These are phyloP conservation scores for Fusarium aywerte DNA, from an alignment of 2,329 filamentous ascomycete genomes.

Conservation along the genomic window DNA sequence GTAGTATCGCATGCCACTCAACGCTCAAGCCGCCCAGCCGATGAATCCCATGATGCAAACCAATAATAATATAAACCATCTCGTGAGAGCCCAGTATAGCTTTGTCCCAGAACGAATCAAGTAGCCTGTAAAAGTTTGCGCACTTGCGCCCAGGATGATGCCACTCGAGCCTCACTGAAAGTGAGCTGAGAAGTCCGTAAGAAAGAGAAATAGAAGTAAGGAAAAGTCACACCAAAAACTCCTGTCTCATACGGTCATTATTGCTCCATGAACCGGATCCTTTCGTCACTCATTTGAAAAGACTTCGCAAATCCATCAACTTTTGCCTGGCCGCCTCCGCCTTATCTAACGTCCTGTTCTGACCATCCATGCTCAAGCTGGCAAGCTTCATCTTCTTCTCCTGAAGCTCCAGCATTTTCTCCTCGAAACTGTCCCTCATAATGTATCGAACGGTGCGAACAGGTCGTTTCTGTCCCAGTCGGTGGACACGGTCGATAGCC, in stretches of 20 bases:
- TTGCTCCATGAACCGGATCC: conserved; percentile 16
- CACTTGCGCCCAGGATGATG: conserved; percentile 32
- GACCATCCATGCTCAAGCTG: conserved; percentile 81
- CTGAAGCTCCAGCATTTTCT: conserved; percentile 90
- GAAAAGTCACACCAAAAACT: conserved; percentile 35
- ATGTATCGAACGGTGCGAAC: conserved; percentile 90
- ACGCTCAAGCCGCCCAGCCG: conserved; percentile 32
- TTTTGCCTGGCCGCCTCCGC: conserved; percentile 69
- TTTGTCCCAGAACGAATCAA: conserved; percentile 25
- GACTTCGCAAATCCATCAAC: conserved; percentile 66
- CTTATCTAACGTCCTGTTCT: conserved; percentile 64
- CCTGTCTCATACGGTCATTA: conserved; percentile 36
- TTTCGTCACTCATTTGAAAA: conserved; percentile 61
- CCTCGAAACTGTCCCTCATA: conserved; percentile 91
- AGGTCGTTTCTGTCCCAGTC: conserved; percentile 87
- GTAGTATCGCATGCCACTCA: conserved; percentile 33
- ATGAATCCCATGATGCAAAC: conserved; percentile 30
- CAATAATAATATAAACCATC: conserved; percentile 29
- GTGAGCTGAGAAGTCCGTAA: conserved; percentile 44
- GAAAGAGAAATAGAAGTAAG: conserved; percentile 28
- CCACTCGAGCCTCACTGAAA: conserved; percentile 27
- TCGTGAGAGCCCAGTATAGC: conserved; percentile 47
- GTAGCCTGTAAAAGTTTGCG: conserved; percentile 32
- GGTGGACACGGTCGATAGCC: conserved; percentile 91
- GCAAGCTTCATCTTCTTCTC: conserved; percentile 93